These are phyloP conservation scores for Catunica adiposa DNA, from an alignment of 2,329 filamentous ascomycete genomes.

Conservation along the genomic window DNA sequence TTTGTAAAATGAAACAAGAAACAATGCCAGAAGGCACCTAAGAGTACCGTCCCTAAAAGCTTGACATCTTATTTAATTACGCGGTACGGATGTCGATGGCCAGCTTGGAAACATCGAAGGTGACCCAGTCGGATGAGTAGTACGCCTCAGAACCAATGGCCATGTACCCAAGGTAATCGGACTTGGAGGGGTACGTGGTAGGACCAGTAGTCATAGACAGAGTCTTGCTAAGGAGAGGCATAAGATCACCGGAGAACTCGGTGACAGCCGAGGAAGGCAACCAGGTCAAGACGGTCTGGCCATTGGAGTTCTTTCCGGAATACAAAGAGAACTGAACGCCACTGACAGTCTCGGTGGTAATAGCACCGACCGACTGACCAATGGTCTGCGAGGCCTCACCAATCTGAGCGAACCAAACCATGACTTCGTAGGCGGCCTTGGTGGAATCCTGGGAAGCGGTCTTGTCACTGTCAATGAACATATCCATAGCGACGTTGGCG, in stretches of 20 bases:
- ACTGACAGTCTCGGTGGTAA: slow-evolving; percentile 24
- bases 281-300: slow-evolving; percentile 36
- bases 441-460: slow-evolving; percentile 24
- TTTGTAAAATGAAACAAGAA: neutral
- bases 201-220: slow-evolving; percentile 16
- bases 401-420: slow-evolving; percentile 38
- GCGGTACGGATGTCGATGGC: slow-evolving; percentile 23
- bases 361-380: slow-evolving; percentile 22
- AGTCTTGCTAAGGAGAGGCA: slow-evolving; percentile 28
- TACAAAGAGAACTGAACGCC: slow-evolving; percentile 29
- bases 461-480: slow-evolving; percentile 36
- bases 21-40: neutral
- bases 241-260: slow-evolving; percentile 31
- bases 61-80: neutral
- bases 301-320: slow-evolving; percentile 23
- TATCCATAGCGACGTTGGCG: slow-evolving; percentile 41
- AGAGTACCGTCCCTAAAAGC: neutral
- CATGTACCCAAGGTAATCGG: slow-evolving; percentile 35
- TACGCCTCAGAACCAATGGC: slow-evolving; percentile 36
- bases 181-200: slow-evolving; percentile 23
- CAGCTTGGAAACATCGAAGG: slow-evolving; percentile 28
- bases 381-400: slow-evolving; percentile 32
- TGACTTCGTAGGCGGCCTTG: slow-evolving; percentile 34
- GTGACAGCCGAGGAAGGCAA: slow-evolving; percentile 22
- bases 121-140: slow-evolving; percentile 27